phyloP scores from a whole-genome alignment of 2,329 filamentous ascomycete species.

The Fusarium staphyleae region DNA sequence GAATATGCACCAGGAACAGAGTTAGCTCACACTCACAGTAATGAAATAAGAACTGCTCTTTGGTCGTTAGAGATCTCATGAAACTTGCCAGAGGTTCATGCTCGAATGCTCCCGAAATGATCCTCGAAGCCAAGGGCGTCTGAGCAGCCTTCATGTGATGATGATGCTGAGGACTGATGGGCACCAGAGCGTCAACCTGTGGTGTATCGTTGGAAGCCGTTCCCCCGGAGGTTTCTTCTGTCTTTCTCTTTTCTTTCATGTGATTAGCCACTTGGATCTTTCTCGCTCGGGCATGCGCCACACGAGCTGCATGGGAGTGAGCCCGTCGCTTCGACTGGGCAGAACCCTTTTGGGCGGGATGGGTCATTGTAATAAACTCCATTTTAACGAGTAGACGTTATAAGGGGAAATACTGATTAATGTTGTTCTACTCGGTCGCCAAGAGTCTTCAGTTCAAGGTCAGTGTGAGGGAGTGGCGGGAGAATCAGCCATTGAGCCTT shows the following conservation, averaged over 20 bases:
- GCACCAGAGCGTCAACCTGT: no score
- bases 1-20: no score
- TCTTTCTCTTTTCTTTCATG: neutral
- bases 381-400: neutral
- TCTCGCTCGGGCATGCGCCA: slow-evolving; percentile 16
- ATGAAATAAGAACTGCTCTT: slow-evolving; percentile 21
- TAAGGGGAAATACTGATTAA: no score
- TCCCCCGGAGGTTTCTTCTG: no score
- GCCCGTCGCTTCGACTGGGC: slow-evolving; percentile 8
- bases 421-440: neutral
- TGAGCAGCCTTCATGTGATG: neutral
- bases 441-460: no score
- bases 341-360: slow-evolving; percentile 1
- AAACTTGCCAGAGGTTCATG: slow-evolving; percentile 24
- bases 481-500: neutral
- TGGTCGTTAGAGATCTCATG: slow-evolving; percentile 1
- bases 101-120: slow-evolving; percentile 8
- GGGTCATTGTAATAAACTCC: slow-evolving; percentile 19
- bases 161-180: no score
- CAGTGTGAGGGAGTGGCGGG: no score
- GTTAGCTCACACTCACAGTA: slow-evolving; percentile 27
- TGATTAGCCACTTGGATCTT: neutral
- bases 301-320: slow-evolving; percentile 25
- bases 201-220: neutral
- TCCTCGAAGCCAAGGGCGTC: neutral